Conservation (phyloP, 1,284 basidiomycete genomes). For the Cutaneotrichosporon arboriforme region DNA sequence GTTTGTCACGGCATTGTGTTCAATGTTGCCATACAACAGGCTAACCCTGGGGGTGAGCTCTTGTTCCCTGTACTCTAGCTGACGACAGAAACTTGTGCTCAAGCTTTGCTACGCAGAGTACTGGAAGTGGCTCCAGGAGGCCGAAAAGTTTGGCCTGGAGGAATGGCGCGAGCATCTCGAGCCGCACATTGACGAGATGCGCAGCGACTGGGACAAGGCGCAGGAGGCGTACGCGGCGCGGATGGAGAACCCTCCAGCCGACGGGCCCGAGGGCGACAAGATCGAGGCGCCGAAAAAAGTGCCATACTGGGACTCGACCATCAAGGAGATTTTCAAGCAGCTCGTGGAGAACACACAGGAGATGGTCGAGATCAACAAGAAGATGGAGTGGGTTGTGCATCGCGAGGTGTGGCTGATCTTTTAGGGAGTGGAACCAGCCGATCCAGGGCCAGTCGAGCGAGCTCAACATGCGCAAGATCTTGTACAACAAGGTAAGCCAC, state of each 20-base stretch:
- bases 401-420: background rate
- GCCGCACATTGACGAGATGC: constrained; percentile 13
- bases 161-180: constrained; percentile 22
- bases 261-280: background rate
- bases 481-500: constrained; percentile 29
- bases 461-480: constrained; percentile 23
- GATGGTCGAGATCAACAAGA: constrained; percentile 34
- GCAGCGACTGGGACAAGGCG: constrained; percentile 6
- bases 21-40: constrained; percentile 41
- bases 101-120: constrained; percentile 32
- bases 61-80: background rate
- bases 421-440: constrained; percentile 22
- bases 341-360: constrained; percentile 36
- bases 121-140: constrained; percentile 28
- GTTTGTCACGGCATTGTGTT: constrained; percentile 33
- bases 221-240: constrained; percentile 2
- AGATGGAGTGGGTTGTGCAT: constrained; percentile 33
- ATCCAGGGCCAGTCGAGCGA: constrained; percentile 25
- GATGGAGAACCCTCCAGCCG: background rate
- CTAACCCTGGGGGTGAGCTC: constrained; percentile 42
- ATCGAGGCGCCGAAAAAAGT: constrained; percentile 3
- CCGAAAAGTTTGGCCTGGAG: constrained; percentile 27
- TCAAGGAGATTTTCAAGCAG: constrained; percentile 33
- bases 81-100: constrained; percentile 37
- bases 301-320: background rate